A percentile compares a stretch with the other conserved stretches of the same genome.
phyloP scores from a whole-genome alignment of 2,329 filamentous ascomycete genomes.

The Verticillium nonalfalfae region DNA sequence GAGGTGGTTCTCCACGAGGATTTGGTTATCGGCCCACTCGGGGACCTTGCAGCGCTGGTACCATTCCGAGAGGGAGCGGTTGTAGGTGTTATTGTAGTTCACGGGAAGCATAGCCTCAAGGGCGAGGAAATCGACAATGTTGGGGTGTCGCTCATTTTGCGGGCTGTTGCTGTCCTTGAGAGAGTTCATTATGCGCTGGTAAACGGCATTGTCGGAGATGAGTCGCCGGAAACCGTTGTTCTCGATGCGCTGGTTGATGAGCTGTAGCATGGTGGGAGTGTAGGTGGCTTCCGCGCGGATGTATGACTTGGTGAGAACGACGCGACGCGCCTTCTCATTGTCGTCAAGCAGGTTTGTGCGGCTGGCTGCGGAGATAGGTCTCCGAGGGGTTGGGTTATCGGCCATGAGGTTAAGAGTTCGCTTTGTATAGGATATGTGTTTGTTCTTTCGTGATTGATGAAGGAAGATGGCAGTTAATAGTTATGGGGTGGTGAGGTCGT shows the following conservation, averaged over 20 bases:
- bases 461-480: no score
- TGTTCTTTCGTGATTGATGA: no score
- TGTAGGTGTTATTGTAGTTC: slow-evolving; percentile 10
- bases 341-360: background rate
- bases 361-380: background rate
- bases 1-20: slow-evolving; percentile 7
- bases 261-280: slow-evolving; percentile 6
- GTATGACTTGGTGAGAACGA: background rate
- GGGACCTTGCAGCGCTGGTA: slow-evolving; percentile 5
- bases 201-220: slow-evolving; percentile 10
- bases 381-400: background rate
- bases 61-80: slow-evolving; percentile 6
- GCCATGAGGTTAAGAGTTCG: background rate
- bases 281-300: slow-evolving; percentile 4
- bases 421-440: no score
- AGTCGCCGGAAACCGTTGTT: slow-evolving; percentile 9
- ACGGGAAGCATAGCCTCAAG: slow-evolving; percentile 10
- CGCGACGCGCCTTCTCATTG: background rate
- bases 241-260: slow-evolving; percentile 4
- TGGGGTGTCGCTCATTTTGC: slow-evolving; percentile 7
- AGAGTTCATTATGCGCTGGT: slow-evolving; percentile 7
- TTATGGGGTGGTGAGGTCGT: no score
- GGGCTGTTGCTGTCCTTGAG: slow-evolving; percentile 9
- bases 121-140: slow-evolving; percentile 9
- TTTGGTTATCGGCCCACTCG: slow-evolving; percentile 5